Evolutionary conservation across 2,329 filamentous ascomycete species (phyloP).

Genomic region (Davidsoniella virescens): DNA sequence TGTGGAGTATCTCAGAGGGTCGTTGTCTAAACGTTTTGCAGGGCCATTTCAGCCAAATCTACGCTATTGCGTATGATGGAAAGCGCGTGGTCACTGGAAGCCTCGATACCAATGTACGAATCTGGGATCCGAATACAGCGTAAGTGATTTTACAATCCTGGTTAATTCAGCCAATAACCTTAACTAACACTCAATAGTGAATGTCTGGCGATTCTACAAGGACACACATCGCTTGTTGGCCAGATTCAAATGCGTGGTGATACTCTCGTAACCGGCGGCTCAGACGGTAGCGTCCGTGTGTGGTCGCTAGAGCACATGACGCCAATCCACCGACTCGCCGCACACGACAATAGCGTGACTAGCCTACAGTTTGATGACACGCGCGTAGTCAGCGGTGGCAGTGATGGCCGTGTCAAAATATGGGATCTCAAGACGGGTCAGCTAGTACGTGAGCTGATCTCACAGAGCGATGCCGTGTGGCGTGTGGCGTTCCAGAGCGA

Average conservation of each 20-base stretch:
- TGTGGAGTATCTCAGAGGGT: constrained; percentile 96
- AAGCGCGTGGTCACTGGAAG: constrained; percentile 86
- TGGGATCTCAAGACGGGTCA: constrained; percentile 92
- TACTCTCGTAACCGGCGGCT: constrained; percentile 88
- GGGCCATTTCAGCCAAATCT: constrained; percentile 97
- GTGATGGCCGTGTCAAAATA: constrained; percentile 94
- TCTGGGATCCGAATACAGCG: constrained; percentile 88
- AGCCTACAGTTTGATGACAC: constrained; percentile 95
- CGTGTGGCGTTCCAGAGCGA: constrained; percentile 96
- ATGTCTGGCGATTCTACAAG: constrained; percentile 82
- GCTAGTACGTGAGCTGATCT: constrained; percentile 77
- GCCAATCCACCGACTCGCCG: constrained; percentile 83
- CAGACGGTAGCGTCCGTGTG: constrained; percentile 86
- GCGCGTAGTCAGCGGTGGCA: constrained; percentile 86
- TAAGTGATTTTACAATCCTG: constrained; percentile 26
- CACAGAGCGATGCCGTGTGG: constrained; percentile 91
- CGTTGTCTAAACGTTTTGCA: constrained; percentile 78
- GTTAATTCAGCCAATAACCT: not conserved
- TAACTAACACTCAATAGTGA: constrained; percentile 32
- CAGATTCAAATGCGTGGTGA: constrained; percentile 92
- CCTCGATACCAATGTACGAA: constrained; percentile 87
- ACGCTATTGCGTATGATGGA: constrained; percentile 94
- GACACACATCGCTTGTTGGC: constrained; percentile 90
- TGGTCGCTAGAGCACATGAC: constrained; percentile 88
- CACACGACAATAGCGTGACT: constrained; percentile 96